phyloP scores from a whole-genome alignment of 768 basidiomycete species.

The Tulasnella sp. region DNA sequence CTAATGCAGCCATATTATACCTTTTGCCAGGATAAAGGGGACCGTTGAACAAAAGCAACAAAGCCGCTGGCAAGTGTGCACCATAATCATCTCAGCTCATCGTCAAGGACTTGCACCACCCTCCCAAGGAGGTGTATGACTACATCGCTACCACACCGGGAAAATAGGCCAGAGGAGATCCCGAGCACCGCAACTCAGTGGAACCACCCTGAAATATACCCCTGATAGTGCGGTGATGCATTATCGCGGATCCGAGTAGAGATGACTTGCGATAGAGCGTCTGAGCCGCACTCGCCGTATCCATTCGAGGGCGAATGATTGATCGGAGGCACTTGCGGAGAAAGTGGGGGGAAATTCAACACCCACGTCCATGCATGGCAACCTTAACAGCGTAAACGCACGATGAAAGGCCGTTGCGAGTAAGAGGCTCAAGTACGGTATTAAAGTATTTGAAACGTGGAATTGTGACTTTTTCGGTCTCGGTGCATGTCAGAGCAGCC shows the following conservation, averaged over 20 bases:
- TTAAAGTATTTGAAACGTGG: background rate
- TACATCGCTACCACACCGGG: background rate
- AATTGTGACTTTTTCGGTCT: background rate
- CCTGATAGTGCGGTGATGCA: no score
- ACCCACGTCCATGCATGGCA: background rate
- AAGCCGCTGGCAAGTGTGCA: background rate
- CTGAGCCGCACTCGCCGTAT: background rate
- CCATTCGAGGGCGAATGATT: background rate
- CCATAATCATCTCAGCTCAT: background rate
- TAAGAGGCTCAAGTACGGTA: constrained; percentile 2
- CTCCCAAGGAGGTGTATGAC: background rate
- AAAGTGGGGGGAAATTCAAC: background rate
- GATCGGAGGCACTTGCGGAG: background rate
- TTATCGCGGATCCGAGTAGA: constrained; percentile 7
- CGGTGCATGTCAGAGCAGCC: background rate
- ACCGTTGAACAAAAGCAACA: background rate
- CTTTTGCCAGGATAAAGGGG: background rate
- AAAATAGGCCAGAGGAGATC: background rate
- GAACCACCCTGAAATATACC: background rate
- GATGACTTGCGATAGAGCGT: constrained; percentile 1
- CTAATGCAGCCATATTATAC: background rate
- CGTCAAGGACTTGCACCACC: background rate
- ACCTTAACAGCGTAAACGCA: constrained; percentile 3
- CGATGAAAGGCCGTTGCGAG: background rate
- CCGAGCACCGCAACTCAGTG: background rate